These are phyloP conservation scores for Gentiana dahurica DNA, from an alignment of 257 asterid species.

Conservation along the genomic window DNA sequence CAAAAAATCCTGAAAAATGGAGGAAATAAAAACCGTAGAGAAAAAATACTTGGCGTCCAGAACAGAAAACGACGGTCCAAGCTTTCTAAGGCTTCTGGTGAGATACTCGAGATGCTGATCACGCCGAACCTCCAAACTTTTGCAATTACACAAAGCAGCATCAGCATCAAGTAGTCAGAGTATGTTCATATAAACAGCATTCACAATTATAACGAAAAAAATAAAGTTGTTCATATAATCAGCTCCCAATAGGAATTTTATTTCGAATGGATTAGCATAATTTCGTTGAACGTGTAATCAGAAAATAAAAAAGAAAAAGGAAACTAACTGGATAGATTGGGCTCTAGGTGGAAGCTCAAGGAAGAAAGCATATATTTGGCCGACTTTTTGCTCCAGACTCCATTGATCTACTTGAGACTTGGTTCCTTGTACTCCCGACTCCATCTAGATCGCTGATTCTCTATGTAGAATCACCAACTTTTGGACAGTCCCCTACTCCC, in stretches of 20 bases:
- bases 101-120: constrained; percentile 72
- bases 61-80: constrained; percentile 49
- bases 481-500: too few relatives aligned
- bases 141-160: constrained; percentile 1
- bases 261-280: too few relatives aligned
- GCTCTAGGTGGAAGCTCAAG: constrained; percentile 56
- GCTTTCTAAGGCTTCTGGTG: constrained; percentile 41
- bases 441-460: constrained; percentile 19
- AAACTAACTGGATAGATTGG: constrained; percentile 48
- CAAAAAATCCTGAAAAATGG: too few relatives aligned
- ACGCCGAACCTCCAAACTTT: constrained; percentile 75
- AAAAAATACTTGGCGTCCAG: constrained; percentile 77
- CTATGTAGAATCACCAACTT: not conserved
- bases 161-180: too few relatives aligned
- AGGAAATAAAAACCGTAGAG: too few relatives aligned
- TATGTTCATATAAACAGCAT: too few relatives aligned
- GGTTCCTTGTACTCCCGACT: constrained; percentile 25
- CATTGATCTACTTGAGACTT: constrained; percentile 73
- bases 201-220: too few relatives aligned
- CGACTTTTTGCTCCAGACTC: constrained; percentile 54
- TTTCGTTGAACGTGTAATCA: not conserved
- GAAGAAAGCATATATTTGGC: constrained; percentile 39
- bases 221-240: too few relatives aligned
- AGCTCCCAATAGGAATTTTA: too few relatives aligned
- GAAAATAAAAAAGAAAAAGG: not conserved